Evolutionary conservation across 192 early-diverging fungal species (phyloP), one percentile per base, ranked within the genome.

Genomic region (Diversispora epigaea): DNA sequence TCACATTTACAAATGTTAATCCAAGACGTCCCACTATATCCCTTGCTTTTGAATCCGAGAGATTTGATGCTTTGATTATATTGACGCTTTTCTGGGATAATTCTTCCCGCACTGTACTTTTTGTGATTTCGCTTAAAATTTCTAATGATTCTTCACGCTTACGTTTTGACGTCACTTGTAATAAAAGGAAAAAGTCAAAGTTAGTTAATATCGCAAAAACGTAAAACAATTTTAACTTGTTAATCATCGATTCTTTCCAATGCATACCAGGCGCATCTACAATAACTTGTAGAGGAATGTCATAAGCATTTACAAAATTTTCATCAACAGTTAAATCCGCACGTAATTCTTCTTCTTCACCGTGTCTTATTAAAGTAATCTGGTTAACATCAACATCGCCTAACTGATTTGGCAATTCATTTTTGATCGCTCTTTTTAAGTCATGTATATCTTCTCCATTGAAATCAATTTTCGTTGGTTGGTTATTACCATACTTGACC

Each of bases 151-250:
- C 54, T 40, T 71, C 69, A 55, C 56, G 40, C 56, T 71, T 71
- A 71, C 69, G 69, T n/a, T 71, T 71, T 71, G 56, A 19, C 32
- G 50, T 57, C 50, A 56, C 54, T 71, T 17, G 49, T 68, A 68
- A 68, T n/a, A n/a, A n/a, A n/a, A n/a, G n/a, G n/a, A n/a, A n/a
- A 56, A 71, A 57, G 25, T 14, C 17, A 47, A 0, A 68, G n/a
- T 68, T 68, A 21, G 45, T 66, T 25, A 40, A 44, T 41, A 43
- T 66, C n/a, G n/a, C n/a, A n/a, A n/a, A 32, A 32, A 32, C 25
- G 25, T 32, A 32, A 32, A 32, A 2, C 25, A 32, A n/a, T n/a
- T n/a, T n/a, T 15, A 17, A 0, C 4, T 39, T 5, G 32, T 66
- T 46, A 66, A 46, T 45, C 64, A 41, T 9, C 64, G 3, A 25